These are phyloP conservation scores for Chaetomium sp. DNA, from an alignment of 2,329 filamentous ascomycete genomes.

Conservation along the genomic window DNA sequence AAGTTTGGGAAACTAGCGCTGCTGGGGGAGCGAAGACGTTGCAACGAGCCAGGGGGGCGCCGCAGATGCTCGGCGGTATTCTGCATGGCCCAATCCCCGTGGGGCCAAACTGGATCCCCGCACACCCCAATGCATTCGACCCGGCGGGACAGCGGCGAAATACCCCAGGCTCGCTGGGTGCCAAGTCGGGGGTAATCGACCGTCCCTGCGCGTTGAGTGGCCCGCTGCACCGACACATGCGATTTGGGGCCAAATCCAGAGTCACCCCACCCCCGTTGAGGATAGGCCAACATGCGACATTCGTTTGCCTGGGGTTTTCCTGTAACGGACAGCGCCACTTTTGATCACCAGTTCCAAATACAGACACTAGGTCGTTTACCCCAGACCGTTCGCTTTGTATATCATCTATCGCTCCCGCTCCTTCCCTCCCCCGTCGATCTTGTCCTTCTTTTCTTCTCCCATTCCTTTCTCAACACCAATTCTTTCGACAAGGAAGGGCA, in stretches of 20 bases:
- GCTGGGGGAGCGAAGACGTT: slow-evolving; percentile 16
- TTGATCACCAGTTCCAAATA: slow-evolving; percentile 7
- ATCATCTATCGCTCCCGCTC: slow-evolving; percentile 8
- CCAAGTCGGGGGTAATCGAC: slow-evolving; percentile 34
- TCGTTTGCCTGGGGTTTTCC: slow-evolving; percentile 3
- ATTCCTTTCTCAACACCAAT: slow-evolving; percentile 1
- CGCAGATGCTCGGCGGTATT: slow-evolving; percentile 36
- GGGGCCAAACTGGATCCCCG: slow-evolving; percentile 23
- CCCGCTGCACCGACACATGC: slow-evolving; percentile 7
- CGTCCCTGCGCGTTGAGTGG: slow-evolving; percentile 29
- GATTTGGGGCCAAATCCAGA: not conserved
- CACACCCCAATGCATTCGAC: slow-evolving; percentile 32
- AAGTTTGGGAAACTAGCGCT: slow-evolving; percentile 9
- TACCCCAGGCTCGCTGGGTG: slow-evolving; percentile 33
- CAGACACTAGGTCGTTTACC: slow-evolving; percentile 1
- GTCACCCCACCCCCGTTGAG: not conserved
- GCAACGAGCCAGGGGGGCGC: slow-evolving; percentile 24
- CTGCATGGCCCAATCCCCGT: slow-evolving; percentile 29
- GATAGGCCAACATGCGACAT: slow-evolving; percentile 1
- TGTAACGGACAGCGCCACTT: slow-evolving; percentile 11
- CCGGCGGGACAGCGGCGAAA: slow-evolving; percentile 37
- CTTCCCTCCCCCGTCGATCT: slow-evolving; percentile 20
- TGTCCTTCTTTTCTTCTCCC: slow-evolving; percentile 9
- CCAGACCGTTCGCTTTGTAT: not conserved
- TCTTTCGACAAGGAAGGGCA: slow-evolving; percentile 10